A percentile compares a stretch with the other conserved stretches of the same genome.
Evolutionary conservation across 2,329 filamentous ascomycete species (phyloP).

Genomic region (Sporothrix pseudoabietina): DNA sequence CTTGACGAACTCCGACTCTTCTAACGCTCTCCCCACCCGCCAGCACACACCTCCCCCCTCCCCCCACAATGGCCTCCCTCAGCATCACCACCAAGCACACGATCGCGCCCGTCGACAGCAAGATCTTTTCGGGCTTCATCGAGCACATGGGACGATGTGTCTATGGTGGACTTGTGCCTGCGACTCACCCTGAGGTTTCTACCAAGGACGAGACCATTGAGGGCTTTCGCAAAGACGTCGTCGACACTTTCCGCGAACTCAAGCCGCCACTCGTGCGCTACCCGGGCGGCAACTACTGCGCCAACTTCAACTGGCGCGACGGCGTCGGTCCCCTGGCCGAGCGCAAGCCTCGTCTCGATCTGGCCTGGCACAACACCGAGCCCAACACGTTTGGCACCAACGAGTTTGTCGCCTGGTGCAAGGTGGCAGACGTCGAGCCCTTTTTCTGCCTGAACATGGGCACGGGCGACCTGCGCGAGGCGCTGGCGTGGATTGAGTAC

Average conservation of each 20-base stretch:
- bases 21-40: not conserved
- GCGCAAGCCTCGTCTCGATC: slow-evolving; percentile 67
- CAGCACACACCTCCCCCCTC: not conserved
- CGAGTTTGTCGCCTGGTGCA: slow-evolving; percentile 83
- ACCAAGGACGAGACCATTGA: slow-evolving; percentile 62
- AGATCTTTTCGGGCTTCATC: slow-evolving; percentile 82
- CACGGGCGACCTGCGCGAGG: slow-evolving; percentile 63
- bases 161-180: slow-evolving; percentile 80
- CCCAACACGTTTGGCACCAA: slow-evolving; percentile 81
- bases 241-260: slow-evolving; percentile 71
- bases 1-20: no score
- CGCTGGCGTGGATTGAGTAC: slow-evolving; percentile 80
- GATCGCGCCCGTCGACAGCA: slow-evolving; percentile 60
- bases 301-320: slow-evolving; percentile 84
- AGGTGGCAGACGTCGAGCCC: slow-evolving; percentile 71
- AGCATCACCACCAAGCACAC: slow-evolving; percentile 23
- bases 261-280: slow-evolving; percentile 77
- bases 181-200: slow-evolving; percentile 50
- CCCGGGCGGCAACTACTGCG: slow-evolving; percentile 81
- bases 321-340: slow-evolving; percentile 73
- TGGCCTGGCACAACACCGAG: slow-evolving; percentile 78
- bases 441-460: slow-evolving; percentile 82
- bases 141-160: slow-evolving; percentile 93
- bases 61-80: not conserved
- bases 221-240: slow-evolving; percentile 78